Evolutionary conservation across 306 rosid genomes (phyloP).

Genomic region (Vicia sativa): DNA sequence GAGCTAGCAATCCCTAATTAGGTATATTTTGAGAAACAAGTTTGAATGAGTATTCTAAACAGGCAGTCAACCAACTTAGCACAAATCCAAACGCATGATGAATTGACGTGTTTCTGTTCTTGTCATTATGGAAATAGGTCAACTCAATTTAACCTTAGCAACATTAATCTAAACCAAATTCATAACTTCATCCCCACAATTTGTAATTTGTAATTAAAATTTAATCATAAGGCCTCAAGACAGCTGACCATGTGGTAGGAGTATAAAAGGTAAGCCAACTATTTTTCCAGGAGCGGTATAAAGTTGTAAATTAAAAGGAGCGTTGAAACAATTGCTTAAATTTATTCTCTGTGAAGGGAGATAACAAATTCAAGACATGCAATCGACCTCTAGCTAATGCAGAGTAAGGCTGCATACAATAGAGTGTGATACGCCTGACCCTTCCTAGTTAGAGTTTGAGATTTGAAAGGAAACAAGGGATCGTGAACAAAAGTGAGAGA

Average conservation of each 20-base stretch:
- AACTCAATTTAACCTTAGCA: constrained; percentile 6
- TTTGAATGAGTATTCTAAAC: too few species aligned
- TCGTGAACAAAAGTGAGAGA: too few species aligned
- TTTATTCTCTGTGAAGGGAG: background rate
- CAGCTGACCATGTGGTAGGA: constrained; percentile 25
- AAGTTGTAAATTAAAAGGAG: constrained; percentile 6
- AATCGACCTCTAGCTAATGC: constrained; percentile 5
- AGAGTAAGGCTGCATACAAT: constrained; percentile 2
- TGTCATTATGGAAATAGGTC: constrained; percentile 17
- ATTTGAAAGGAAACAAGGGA: too few species aligned
- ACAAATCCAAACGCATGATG: background rate
- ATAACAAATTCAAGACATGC: background rate
- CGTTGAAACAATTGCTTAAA: background rate
- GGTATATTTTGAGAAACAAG: background rate
- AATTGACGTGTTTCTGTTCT: constrained; percentile 3
- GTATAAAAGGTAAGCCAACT: constrained; percentile 15
- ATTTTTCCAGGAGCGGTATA: constrained; percentile 18
- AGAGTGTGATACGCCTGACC: background rate
- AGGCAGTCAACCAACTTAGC: too few species aligned
- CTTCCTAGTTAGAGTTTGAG: background rate
- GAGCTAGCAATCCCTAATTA: background rate
- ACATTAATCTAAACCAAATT: constrained; percentile 14
- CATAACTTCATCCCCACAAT: constrained; percentile 17
- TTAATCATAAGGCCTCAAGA: constrained; percentile 13
- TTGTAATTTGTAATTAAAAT: constrained; percentile 25